Evolutionary conservation across 2,329 filamentous ascomycete species (phyloP).

Genomic region (Dryadomyces quercus-mongolicae): DNA sequence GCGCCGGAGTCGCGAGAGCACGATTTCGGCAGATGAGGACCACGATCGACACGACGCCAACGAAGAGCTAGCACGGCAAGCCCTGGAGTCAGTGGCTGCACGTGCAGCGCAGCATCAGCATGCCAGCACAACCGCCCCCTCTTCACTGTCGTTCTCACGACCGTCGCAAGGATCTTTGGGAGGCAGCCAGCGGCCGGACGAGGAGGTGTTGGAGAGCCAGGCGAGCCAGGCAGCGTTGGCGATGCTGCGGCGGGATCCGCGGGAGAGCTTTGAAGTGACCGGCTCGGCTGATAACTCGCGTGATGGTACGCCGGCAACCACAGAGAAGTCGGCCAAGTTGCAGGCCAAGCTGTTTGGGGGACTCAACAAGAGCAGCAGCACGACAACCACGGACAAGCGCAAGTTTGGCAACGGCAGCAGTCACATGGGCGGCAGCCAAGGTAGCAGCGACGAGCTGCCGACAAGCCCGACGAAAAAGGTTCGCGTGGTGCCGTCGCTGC

Average conservation of each 20-base stretch:
- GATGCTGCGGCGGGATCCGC: slow-evolving; percentile 53
- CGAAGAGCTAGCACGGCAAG: slow-evolving; percentile 43
- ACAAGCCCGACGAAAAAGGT: slow-evolving; percentile 40
- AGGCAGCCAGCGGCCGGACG: slow-evolving; percentile 17
- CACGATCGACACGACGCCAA: slow-evolving; percentile 17
- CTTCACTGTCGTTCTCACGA: too few species aligned
- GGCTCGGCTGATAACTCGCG: slow-evolving; percentile 28
- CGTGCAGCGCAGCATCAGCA: slow-evolving; percentile 2
- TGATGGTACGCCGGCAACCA: slow-evolving; percentile 29
- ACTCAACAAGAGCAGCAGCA: slow-evolving; percentile 24
- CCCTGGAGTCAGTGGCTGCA: slow-evolving; percentile 37
- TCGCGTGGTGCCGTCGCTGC: slow-evolving; percentile 26
- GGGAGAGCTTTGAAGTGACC: slow-evolving; percentile 39
- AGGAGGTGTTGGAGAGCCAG: slow-evolving; percentile 57
- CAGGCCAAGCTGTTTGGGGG: slow-evolving; percentile 40
- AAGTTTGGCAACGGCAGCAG: slow-evolving; percentile 30
- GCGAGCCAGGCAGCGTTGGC: slow-evolving; percentile 67
- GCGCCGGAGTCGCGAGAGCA: slow-evolving; percentile 70
- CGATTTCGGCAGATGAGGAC: slow-evolving; percentile 56
- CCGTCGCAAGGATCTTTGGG: too few species aligned
- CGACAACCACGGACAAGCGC: slow-evolving; percentile 29
- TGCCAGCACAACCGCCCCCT: too few species aligned
- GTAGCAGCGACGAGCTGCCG: slow-evolving; percentile 21
- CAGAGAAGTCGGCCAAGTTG: slow-evolving; percentile 33
- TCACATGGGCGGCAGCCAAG: slow-evolving; percentile 12